Evolutionary conservation across 2,329 filamentous ascomycete species (phyloP), one percentile per base, ranked within the genome.

Genomic region (Monosporascus sp.): DNA sequence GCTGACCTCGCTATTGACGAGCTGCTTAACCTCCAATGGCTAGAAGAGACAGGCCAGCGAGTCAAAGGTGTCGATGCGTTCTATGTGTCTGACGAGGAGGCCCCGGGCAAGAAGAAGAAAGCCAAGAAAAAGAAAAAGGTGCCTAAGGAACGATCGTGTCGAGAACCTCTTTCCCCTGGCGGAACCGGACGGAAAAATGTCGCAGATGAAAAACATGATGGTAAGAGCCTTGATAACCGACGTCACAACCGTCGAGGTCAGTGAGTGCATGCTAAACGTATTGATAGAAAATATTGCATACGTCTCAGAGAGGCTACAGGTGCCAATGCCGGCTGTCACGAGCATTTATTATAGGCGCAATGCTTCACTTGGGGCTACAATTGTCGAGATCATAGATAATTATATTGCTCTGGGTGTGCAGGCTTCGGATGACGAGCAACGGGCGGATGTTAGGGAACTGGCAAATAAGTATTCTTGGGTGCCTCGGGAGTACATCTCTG

Each of bases 51-150:
- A 1, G 81, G 81, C 0, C 75, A 82, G 51, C 75, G 80, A 1
- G 74, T 78, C 1, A 93, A 88, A 65, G 89, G 91, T 0, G 76
- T 97, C n/a, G 90, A 97, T 53, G 90, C 82, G 0, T 96, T 96
- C 65, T 84, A 82, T 22, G 77, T 82, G 39, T 78, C 78, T 0
- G 78, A 83, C 17, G 70, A 76, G 17, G 68, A 71, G 1, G 63
- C 65, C 6, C 65, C 66, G 15, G 38, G 49, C 49, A 37, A 60
- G 54, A 46, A 55, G 58, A 70, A 64, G 53, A 74, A 72, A 55
- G 69, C 60, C 24, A 70, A 65, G 39, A 65, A 65, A 54, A 70
- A 68, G 52, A 57, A 57, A 31, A 61, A 52, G 24, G 54, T 60
- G 44, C 39, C 46, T 24, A 64, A 58, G 44, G 51, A 35, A 35